A percentile compares a stretch with the other conserved stretches of the same genome.
Evolutionary conservation across 371 early-diverging fungal species (phyloP).

Genomic region (Sporodiniella umbellata): DNA sequence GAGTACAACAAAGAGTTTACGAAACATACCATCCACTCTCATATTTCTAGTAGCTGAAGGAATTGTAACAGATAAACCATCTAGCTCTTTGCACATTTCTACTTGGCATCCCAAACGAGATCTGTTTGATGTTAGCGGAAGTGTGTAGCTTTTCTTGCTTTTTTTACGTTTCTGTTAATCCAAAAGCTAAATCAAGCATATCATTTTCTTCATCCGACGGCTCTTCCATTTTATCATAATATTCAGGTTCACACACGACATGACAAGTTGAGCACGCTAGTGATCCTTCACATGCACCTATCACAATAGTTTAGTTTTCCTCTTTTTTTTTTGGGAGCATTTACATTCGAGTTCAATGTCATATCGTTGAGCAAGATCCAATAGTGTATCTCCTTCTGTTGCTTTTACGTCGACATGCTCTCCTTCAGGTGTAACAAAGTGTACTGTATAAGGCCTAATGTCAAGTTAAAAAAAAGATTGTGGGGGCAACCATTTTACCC

Average conservation of each 20-base stretch:
- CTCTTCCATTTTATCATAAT: constrained; percentile 87
- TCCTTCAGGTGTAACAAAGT: constrained; percentile 72
- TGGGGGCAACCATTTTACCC: no score
- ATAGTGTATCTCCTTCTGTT: constrained; percentile 81
- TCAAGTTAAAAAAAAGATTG: no score
- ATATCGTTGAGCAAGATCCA: constrained; percentile 95
- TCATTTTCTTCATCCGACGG: constrained; percentile 99
- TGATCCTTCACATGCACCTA: constrained; percentile 98
- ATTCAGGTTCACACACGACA: constrained; percentile 85
- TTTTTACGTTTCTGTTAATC: constrained; percentile 89
- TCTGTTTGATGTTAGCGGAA: no score
- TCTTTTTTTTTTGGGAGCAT: no score
- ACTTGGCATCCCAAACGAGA: constrained; percentile 99
- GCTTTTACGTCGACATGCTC: constrained; percentile 75
- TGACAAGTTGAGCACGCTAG: constrained; percentile 97
- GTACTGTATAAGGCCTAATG: constrained; percentile 54
- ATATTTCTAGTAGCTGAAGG: constrained; percentile 97
- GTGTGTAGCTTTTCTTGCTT: not conserved
- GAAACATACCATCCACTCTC: constrained; percentile 84
- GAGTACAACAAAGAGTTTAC: not conserved
- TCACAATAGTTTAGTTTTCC: no score
- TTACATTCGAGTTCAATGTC: constrained; percentile 96
- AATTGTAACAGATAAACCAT: constrained; percentile 86
- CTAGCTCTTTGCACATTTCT: constrained; percentile 76
- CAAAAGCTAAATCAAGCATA: constrained; percentile 98